These are phyloP conservation scores for Ustilago tritici DNA, from an alignment of 1,284 basidiomycete species.

Conservation along the genomic window DNA sequence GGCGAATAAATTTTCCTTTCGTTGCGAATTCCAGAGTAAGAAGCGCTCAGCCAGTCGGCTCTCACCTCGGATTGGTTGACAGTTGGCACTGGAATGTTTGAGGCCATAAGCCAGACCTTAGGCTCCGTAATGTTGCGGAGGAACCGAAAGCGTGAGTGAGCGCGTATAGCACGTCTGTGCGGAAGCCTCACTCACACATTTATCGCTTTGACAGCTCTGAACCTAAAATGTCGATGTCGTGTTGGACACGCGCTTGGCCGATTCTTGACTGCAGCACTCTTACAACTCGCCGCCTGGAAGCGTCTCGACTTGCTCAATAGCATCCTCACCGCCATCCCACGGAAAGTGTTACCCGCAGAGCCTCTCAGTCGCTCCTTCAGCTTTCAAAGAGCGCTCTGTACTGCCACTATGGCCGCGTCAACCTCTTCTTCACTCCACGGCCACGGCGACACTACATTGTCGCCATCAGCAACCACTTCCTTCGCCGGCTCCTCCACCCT, in stretches of 20 bases:
- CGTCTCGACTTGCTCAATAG: background rate
- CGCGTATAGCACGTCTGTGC: constrained; percentile 8
- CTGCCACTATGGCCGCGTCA: constrained; percentile 18
- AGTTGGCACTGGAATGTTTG: constrained; percentile 32
- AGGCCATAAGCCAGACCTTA: background rate
- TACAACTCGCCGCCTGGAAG: too few relatives aligned
- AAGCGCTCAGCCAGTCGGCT: background rate
- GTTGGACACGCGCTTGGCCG: constrained; percentile 1
- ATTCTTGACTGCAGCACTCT: background rate
- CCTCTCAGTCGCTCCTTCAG: background rate
- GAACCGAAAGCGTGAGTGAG: background rate
- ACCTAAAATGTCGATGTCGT: background rate
- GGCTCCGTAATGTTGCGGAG: background rate
- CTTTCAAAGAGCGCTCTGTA: background rate
- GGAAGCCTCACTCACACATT: background rate
- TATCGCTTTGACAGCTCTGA: background rate
- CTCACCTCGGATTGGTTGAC: constrained; percentile 42
- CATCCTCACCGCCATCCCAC: background rate
- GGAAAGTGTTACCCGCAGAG: background rate
- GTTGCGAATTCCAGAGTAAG: background rate
- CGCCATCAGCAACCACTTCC: constrained; percentile 18
- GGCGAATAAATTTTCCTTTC: constrained; percentile 23
- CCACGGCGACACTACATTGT: constrained; percentile 14
- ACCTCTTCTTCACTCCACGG: constrained; percentile 14
- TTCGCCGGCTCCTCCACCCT: constrained; percentile 15